Percentiles rank a stretch among this genome's conserved stretches.
Conservation (phyloP, 352 stramenopile genomes). For the Phytophthora megakarya region DNA sequence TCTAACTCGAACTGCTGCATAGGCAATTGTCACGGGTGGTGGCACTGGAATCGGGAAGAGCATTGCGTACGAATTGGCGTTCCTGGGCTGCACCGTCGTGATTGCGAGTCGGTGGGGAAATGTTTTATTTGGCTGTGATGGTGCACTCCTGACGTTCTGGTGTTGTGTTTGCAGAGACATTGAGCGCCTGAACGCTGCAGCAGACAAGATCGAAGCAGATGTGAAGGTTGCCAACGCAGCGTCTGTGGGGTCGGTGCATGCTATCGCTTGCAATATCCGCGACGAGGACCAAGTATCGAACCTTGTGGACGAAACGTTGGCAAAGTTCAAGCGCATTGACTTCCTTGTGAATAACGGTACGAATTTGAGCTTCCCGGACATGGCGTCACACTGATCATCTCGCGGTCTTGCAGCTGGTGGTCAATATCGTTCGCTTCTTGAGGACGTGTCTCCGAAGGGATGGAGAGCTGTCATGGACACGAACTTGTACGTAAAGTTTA, state of each 20-base stretch:
- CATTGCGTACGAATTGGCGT: constrained; percentile 74
- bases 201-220: constrained; percentile 50
- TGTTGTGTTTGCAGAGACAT: constrained; percentile 44
- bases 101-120: constrained; percentile 53
- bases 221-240: constrained; percentile 31
- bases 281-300: constrained; percentile 64
- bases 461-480: constrained; percentile 91
- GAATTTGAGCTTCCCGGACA: neutral
- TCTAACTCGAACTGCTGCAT: neutral
- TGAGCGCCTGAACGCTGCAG: constrained; percentile 54
- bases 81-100: constrained; percentile 70
- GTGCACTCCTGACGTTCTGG: neutral
- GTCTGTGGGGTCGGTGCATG: constrained; percentile 41
- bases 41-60: constrained; percentile 81
- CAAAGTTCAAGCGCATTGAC: constrained; percentile 80
- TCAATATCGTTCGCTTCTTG: constrained; percentile 89
- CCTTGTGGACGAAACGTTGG: constrained; percentile 64
- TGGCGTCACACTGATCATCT: neutral
- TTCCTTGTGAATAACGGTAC: constrained; percentile 93
- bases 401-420: constrained; percentile 59
- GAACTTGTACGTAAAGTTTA: constrained; percentile 69
- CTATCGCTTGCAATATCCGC: constrained; percentile 64
- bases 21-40: constrained; percentile 78
- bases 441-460: constrained; percentile 88
- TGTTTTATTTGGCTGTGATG: neutral